Base-by-base conservation (phyloP, 192 early-diverging fungal species). In the Coemansia sp. region DNA sequence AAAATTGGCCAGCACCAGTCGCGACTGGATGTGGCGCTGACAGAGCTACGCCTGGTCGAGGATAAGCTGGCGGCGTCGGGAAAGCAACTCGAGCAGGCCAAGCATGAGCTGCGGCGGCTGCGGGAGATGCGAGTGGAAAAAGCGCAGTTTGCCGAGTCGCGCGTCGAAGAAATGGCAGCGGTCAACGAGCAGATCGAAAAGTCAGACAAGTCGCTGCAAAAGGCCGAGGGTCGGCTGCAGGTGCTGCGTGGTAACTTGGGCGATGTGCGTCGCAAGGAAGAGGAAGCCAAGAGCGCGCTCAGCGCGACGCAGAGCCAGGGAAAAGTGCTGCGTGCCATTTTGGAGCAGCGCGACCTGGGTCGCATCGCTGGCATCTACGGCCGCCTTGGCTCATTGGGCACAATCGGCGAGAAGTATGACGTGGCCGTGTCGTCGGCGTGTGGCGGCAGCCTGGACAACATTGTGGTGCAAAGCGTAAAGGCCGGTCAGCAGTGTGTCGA, bases 351-450 rank as follows among this genome's bases (percentile, higher is more conserved):
- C 41, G 81, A 89, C 38, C 67, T 79, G 23, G 91, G 89, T 0
- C 67, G 80, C 36, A 90, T 94, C 50, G 64, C 62, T 8, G 92
- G 91, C 6, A 87, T 94, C 38, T 80, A 87, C 56, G 88, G 88
- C 38, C 86, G 97, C 7, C 78, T 99, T 17, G 97, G 97, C n/a
- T 88, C 92, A 52, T 74, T 99, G n/a, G 97, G 95, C 21, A 85
- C 89, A 1, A 95, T 99, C 58, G 89, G 90, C 44, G 87, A 89
- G 49, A 86, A 85, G 65, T 99, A 94, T 55, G 97, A 98, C 68
- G 86, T 98, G 6, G 96, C 96, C 0, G 85, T 97, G 14, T 95
- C 94, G 2, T 97, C 93, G 3, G 87, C 92, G 0, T 95, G 91
- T 42, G 81, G 82, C 15, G 71, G 79, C 9, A 36, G 50, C 5